Conservation (phyloP, 2,329 filamentous ascomycete species). For the Scedosporium dehoogii region DNA sequence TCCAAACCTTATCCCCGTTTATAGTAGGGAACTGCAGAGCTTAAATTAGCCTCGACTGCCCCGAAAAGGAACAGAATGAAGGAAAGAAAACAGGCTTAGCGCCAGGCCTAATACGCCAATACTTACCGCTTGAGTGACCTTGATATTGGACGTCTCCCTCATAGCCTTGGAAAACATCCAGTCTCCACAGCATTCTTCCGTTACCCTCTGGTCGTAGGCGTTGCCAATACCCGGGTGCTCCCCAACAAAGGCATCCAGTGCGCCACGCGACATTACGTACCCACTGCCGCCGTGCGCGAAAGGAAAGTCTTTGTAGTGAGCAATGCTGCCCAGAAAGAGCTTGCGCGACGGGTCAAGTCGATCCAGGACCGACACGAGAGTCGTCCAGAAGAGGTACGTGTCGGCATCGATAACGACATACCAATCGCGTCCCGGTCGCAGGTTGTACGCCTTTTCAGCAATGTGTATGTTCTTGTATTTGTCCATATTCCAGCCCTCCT, state of each 20-base stretch:
- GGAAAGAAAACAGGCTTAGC: neutral
- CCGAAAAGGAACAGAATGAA: slow-evolving; percentile 2
- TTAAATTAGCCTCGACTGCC: slow-evolving; percentile 21
- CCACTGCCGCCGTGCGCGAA: slow-evolving; percentile 51
- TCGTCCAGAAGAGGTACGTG: slow-evolving; percentile 46
- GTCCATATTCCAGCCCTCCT: slow-evolving; percentile 42
- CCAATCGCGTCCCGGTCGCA: slow-evolving; percentile 44
- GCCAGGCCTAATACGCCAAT: neutral
- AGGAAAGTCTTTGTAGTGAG: slow-evolving; percentile 30
- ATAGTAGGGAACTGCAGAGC: slow-evolving; percentile 33
- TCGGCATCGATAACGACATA: slow-evolving; percentile 52
- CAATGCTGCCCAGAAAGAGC: slow-evolving; percentile 41
- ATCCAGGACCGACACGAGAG: slow-evolving; percentile 39
- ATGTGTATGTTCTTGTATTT: slow-evolving; percentile 55
- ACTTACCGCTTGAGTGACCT: slow-evolving; percentile 4
- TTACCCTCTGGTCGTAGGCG: slow-evolving; percentile 35
- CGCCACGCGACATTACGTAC: slow-evolving; percentile 42
- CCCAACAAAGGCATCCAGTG: slow-evolving; percentile 37
- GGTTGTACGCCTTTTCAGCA: slow-evolving; percentile 42
- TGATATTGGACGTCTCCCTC: slow-evolving; percentile 26
- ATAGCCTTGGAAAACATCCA: slow-evolving; percentile 38
- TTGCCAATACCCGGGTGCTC: slow-evolving; percentile 30
- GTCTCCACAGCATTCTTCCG: slow-evolving; percentile 40
- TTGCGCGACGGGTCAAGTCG: slow-evolving; percentile 30
- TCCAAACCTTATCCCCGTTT: slow-evolving; percentile 44